Base-by-base conservation (phyloP, 768 basidiomycete genomes). In the Tricholomella constricta region DNA sequence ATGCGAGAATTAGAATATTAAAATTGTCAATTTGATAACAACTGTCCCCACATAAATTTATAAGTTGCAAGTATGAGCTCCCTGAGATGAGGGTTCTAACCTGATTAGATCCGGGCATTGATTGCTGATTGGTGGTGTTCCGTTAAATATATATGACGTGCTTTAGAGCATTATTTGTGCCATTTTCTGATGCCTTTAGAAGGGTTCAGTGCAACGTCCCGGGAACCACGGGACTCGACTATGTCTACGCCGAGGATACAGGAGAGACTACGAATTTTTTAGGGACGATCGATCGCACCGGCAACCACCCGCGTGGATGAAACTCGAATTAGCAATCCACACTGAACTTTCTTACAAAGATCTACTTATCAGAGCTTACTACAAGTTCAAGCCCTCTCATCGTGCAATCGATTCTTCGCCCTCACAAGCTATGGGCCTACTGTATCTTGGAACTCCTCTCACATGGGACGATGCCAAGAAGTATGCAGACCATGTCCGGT, bases 381-480 rank as follows among this genome's bases (percentile, higher is more conserved):
- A 14, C 17, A 2, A 26, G 14, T 27, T 42, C 38, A 49, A 36
- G 23, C 25, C 19, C n/a, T 26, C 15, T 22, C 26, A 8, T 26
- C 15, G 29, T 29, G n/a, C 37, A 20, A 19, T 25, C 34, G 37
- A 31, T 45, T 27, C 22, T 32, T 19, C 37, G 25, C 34, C 49
- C 54, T 27, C 45, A 44, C 29, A 20, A 35, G 45, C 46, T 49
- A 99, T 99, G 96, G 97, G 97, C 49, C 82, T 99, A 45, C 72
- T 99, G 53, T 89, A 85, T 52, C 86, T 96, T 46, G 97, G 97
- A 48, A 98, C 94, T 3, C 94, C 97, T 20, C 81, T 98, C 54
- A 69, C 82, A 26, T 99, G 97, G 97, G 83, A 88, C 47, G 89
- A 97, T 61, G 88, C 92, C 45, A 91, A 89, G 69, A 80, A 85